A percentile compares a stretch with the other conserved stretches of the same genome.
Conservation (phyloP, 73 alveolate species). For the Diophrys appendiculata region DNA sequence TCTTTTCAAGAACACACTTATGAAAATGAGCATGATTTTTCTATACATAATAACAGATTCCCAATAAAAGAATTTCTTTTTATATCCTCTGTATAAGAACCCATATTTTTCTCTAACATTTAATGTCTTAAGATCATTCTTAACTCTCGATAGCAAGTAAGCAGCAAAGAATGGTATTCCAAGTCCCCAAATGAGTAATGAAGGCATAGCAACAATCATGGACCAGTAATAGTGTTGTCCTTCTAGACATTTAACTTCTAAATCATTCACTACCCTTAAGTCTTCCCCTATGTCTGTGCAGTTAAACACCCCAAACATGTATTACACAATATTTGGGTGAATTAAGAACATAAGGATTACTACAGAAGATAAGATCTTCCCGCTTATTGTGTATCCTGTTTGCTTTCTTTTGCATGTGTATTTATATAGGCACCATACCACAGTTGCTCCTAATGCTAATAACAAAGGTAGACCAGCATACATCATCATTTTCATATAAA, state of each 20-base stretch:
- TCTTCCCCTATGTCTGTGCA: slow-evolving; percentile 58
- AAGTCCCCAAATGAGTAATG: slow-evolving; percentile 63
- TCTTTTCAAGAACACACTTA: slow-evolving; percentile 42
- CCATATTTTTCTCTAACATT: slow-evolving; percentile 62
- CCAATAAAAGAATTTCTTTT: slow-evolving; percentile 67
- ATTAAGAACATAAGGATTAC: slow-evolving; percentile 46
- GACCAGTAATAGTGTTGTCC: slow-evolving; percentile 18
- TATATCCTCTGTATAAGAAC: slow-evolving; percentile 67
- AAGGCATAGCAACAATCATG: slow-evolving; percentile 51
- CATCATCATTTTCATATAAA: slow-evolving; percentile 41
- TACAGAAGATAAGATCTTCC: slow-evolving; percentile 45
- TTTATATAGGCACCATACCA: slow-evolving; percentile 42
- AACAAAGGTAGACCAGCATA: slow-evolving; percentile 48
- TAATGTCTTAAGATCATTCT: slow-evolving; percentile 23
- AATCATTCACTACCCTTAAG: slow-evolving; percentile 21
- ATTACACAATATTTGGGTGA: slow-evolving; percentile 62
- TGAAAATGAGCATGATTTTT: slow-evolving; percentile 50
- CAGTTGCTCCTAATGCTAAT: slow-evolving; percentile 6
- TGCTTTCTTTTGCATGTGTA: neutral
- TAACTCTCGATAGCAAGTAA: slow-evolving; percentile 18
- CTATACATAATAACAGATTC: slow-evolving; percentile 56
- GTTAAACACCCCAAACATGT: slow-evolving; percentile 44
- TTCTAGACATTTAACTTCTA: slow-evolving; percentile 49
- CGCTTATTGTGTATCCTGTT: neutral
- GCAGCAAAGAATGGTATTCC: slow-evolving; percentile 66